These are phyloP conservation scores for Hylodesmum podocarpum DNA, from an alignment of 306 rosid genomes.

Conservation along the genomic window DNA sequence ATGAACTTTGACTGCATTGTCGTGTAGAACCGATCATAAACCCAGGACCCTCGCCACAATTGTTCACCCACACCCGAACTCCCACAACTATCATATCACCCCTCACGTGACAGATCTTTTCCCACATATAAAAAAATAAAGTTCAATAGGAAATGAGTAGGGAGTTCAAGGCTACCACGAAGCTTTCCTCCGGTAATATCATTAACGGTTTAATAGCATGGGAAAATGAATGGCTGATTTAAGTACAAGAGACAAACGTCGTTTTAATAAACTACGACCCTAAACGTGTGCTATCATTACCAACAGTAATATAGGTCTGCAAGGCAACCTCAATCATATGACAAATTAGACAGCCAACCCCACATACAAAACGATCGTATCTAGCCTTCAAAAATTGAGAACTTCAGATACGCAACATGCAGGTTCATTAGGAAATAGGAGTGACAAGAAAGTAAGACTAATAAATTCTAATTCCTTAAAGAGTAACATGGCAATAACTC, in stretches of 20 bases:
- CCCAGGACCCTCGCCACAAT: background rate
- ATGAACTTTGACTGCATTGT: no score
- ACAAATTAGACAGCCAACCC: background rate
- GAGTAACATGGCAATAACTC: slow-evolving; percentile 21
- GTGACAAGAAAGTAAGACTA: slow-evolving; percentile 7
- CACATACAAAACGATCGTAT: background rate
- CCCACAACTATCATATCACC: background rate
- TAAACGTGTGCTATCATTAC: background rate
- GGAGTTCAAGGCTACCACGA: background rate
- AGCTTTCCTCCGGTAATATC: background rate
- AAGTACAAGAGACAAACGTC: background rate
- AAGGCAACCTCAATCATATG: slow-evolving; percentile 4
- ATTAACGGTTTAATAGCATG: background rate
- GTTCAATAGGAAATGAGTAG: background rate
- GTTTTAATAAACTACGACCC: background rate
- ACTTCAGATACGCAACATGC: background rate
- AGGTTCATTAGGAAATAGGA: slow-evolving; percentile 15
- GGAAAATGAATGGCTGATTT: background rate
- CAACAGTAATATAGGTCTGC: background rate
- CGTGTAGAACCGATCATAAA: no score
- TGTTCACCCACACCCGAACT: background rate
- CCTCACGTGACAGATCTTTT: background rate
- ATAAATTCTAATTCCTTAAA: slow-evolving; percentile 23
- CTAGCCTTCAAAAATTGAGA: slow-evolving; percentile 18
- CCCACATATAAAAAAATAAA: background rate